Evolutionary conservation across 139 green algal species (phyloP), one percentile per base, ranked within the genome.

Genomic region (Picochlorum sp.): DNA sequence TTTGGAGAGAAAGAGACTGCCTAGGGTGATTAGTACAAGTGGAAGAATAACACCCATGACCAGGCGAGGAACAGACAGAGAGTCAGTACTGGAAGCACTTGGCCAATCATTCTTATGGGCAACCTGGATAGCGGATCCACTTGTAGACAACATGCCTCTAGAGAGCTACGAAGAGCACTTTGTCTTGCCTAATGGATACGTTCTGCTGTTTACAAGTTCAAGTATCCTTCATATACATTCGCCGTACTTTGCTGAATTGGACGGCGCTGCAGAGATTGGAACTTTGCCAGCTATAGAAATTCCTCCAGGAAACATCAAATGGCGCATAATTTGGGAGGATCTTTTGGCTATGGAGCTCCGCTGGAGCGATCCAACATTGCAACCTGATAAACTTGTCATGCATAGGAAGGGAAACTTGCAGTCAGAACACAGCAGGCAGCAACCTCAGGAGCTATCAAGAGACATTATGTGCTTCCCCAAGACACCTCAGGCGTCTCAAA

Each of bases 161-260:
- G 78, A 77, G 30, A 58, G 68, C 0, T 96, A 96, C 38, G 89
- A 96, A 67, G 71, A 83, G 49, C 89, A 96, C 70, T 82, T 85
- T 62, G 49, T 87, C 58, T 77, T 96, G 62, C 85, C 86, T 4
- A 66, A 78, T 1, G 64, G 79, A 21, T 67, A 67, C 5, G 83
- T 90, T 34, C 57, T 84, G 23, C 59, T 96, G 44, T 70, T 95
- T 57, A 96, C 85, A 30, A 85, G 83, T 63, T 57, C 51, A 28
- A 63, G 83, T 14, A 55, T 87, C 24, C 62, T 90, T 67, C 72
- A 89, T 60, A 55, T 95, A 52, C 11, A 70, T 44, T 83, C 83
- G 2, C 77, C 72, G 14, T 79, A 73, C 7, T 89, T 92, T 73
- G 75, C 76, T 9, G 26, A 60, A 28, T 66, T 88, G 55, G 75